Evolutionary conservation across 2,329 filamentous ascomycete species (phyloP).

Genomic region (Colletotrichum sp.): DNA sequence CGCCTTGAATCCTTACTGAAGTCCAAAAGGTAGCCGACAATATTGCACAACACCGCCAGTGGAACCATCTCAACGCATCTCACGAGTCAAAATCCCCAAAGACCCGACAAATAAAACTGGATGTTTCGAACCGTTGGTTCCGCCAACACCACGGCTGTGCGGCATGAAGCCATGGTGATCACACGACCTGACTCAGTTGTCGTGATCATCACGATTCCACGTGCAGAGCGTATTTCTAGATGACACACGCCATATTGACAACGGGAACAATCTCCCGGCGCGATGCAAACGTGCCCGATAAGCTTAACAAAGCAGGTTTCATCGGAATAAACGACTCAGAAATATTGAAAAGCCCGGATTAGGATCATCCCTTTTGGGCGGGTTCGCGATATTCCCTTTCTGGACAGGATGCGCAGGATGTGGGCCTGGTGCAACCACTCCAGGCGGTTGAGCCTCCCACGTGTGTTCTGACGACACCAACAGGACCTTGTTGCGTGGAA

Average conservation of each 20-base stretch:
- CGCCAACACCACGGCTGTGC: not conserved
- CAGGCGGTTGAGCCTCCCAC: not conserved
- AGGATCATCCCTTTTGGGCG: not conserved
- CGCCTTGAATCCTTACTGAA: not conserved
- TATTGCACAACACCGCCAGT: not conserved
- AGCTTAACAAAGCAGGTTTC: not conserved
- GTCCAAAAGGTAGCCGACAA: not conserved
- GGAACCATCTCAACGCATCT: not conserved
- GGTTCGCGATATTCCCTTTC: not conserved
- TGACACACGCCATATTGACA: not conserved
- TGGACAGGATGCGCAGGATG: not conserved
- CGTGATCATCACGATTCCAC: not conserved
- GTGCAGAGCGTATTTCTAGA: not conserved
- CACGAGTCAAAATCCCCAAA: not conserved
- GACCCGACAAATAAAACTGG: not conserved
- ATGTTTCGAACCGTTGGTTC: not conserved
- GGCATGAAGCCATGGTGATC: not conserved
- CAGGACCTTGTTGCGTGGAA: not conserved
- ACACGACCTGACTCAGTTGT: not conserved
- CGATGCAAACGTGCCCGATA: not conserved
- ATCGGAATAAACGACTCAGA: not conserved
- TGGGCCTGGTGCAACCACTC: not conserved
- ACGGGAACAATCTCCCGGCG: not conserved
- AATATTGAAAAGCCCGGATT: not conserved
- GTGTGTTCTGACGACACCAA: not conserved